Base-by-base conservation (phyloP, 768 basidiomycete genomes). In the Phaeotremella skinneri region DNA sequence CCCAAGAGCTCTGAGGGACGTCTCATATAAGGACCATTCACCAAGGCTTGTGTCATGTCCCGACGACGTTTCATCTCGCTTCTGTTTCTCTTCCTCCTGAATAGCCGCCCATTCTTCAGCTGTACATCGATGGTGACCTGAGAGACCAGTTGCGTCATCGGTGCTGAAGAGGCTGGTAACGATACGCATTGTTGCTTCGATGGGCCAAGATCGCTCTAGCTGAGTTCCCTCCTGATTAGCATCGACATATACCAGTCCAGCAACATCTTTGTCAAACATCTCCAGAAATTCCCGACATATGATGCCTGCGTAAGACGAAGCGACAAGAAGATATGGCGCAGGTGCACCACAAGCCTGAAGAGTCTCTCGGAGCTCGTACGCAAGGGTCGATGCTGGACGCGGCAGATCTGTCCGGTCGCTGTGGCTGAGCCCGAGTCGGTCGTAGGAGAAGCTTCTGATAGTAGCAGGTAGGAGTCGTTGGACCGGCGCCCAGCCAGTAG, bases 251-350 rank as follows among this genome's bases (percentile, higher is more conserved):
- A 61, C 29, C 29, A 59, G 27, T n/a, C 59, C 54, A 14, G 55
- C 59, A 3, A 61, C 42, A 53, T 39, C 51, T 9, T 45, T 13
- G 14, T 55, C 53, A 31, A 34, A 42, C 2, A 21, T 21, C 37
- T 62, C 49, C 16, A 58, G 56, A 41, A 27, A 58, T 48, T 62
- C 61, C 39, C 61, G 32, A 34, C 53, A 47, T 11, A 62, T 62
- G 29, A 62, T 54, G 21, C 61, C 61, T n/a, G 57, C 61, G 26
- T 45, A 62, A 26, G 61, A 62, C 17, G 27, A 43, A 29, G 50
- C 56, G 25, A 62, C 61, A 23, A 62, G 47, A 4, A 58, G 50
- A 39, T 62, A 62, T 49, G 61, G 61, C 16, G 5, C 13, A 30
- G 56, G 56, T 14, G 49, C 17, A 4, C 39, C 41, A 30, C 30